These are phyloP conservation scores for Yarrowia divulgata DNA, from an alignment of 805 yeast species.

Conservation along the genomic window DNA sequence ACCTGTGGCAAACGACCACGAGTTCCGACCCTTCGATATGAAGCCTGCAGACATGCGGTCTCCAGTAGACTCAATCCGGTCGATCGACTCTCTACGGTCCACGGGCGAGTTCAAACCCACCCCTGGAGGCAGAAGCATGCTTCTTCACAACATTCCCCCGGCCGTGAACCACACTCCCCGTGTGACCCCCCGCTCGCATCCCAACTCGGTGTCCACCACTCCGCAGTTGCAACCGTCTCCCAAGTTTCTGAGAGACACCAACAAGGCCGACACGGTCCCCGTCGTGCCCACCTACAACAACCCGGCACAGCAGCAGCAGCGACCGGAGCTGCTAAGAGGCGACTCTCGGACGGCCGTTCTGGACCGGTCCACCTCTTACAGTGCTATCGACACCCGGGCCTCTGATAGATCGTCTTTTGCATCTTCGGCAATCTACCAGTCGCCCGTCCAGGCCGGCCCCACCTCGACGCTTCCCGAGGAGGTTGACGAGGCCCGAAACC, in stretches of 20 bases:
- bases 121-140: slow-evolving; percentile 16
- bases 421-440: slow-evolving; percentile 32
- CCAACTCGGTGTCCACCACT: slow-evolving; percentile 19
- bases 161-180: slow-evolving; percentile 5
- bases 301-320: neutral
- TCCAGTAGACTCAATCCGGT: slow-evolving; percentile 3
- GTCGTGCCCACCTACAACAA: slow-evolving; percentile 8
- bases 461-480: slow-evolving; percentile 9
- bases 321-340: slow-evolving; percentile 6
- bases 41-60: neutral
- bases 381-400: slow-evolving; percentile 17
- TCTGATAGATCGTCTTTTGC: slow-evolving; percentile 26
- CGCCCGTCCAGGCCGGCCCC: slow-evolving; percentile 26
- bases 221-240: slow-evolving; percentile 35
- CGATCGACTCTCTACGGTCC: slow-evolving; percentile 21
- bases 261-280: slow-evolving; percentile 27
- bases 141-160: slow-evolving; percentile 19
- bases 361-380: slow-evolving; percentile 17
- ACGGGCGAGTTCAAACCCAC: slow-evolving; percentile 16
- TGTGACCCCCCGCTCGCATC: slow-evolving; percentile 30
- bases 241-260: slow-evolving; percentile 28
- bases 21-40: slow-evolving; percentile 21
- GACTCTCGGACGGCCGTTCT: neutral
- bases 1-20: slow-evolving; percentile 4
- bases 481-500: slow-evolving; percentile 33